phyloP scores from a whole-genome alignment of 805 yeast species.

The Lachancea kluyveri region DNA sequence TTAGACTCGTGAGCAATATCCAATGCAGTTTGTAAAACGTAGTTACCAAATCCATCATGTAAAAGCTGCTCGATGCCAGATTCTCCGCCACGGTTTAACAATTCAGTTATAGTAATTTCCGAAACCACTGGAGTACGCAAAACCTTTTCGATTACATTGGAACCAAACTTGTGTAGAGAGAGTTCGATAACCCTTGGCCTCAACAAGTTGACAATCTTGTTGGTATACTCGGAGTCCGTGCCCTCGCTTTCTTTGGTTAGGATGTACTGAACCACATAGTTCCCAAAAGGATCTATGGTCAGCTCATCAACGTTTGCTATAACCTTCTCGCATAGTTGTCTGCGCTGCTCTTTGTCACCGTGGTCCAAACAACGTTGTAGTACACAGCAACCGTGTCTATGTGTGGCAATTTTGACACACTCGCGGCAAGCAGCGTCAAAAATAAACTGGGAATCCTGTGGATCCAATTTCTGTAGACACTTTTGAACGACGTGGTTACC shows the following conservation, averaged over 20 bases:
- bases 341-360: slow-evolving; percentile 67
- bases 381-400: slow-evolving; percentile 97
- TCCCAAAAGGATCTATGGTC: slow-evolving; percentile 91
- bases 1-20: slow-evolving; percentile 42
- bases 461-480: slow-evolving; percentile 66
- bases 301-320: slow-evolving; percentile 63
- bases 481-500: slow-evolving; percentile 97
- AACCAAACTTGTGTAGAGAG: slow-evolving; percentile 85
- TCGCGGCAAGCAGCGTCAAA: slow-evolving; percentile 75
- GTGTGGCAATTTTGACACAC: slow-evolving; percentile 81
- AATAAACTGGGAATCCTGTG: slow-evolving; percentile 76
- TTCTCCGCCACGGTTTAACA: slow-evolving; percentile 32
- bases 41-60: slow-evolving; percentile 90
- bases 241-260: slow-evolving; percentile 39
- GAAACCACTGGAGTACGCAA: slow-evolving; percentile 43
- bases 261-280: slow-evolving; percentile 94
- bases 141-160: slow-evolving; percentile 90
- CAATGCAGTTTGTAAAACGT: slow-evolving; percentile 87
- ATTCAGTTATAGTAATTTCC: slow-evolving; percentile 45
- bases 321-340: slow-evolving; percentile 58
- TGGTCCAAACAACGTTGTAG: slow-evolving; percentile 91
- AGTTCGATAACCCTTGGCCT: slow-evolving; percentile 36
- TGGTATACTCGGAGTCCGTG: slow-evolving; percentile 28
- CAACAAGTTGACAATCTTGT: slow-evolving; percentile 30
- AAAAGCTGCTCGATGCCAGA: slow-evolving; percentile 44